Conservation (phyloP, 2,329 filamentous ascomycete genomes). For the Didymella exigua region DNA sequence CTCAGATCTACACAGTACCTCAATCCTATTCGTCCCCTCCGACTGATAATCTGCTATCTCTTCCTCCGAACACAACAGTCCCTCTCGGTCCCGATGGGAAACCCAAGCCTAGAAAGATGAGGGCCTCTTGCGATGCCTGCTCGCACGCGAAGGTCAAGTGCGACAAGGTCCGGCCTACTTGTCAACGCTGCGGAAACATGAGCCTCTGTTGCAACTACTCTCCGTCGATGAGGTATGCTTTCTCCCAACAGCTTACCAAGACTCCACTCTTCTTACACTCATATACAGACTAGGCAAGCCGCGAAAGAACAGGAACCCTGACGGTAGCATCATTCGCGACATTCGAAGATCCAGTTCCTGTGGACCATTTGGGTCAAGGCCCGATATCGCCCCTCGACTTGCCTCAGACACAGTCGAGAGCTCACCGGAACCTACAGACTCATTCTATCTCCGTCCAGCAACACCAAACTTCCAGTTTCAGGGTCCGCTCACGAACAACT, state of each 20-base stretch:
- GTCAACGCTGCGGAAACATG: slow-evolving; percentile 46
- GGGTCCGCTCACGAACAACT: slow-evolving; percentile 38
- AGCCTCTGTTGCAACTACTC: slow-evolving; percentile 49
- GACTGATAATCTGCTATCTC: slow-evolving; percentile 31
- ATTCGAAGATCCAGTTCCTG: slow-evolving; percentile 42
- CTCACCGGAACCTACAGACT: slow-evolving; percentile 45
- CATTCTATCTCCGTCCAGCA: slow-evolving; percentile 43
- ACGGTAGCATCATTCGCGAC: slow-evolving; percentile 44
- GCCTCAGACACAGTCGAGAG: slow-evolving; percentile 39
- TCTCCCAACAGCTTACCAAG: neutral
- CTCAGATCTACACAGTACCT: slow-evolving; percentile 31
- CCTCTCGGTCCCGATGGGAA: slow-evolving; percentile 31
- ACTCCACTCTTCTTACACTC: slow-evolving; percentile 21
- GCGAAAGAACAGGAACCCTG: slow-evolving; percentile 46
- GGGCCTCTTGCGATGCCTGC: slow-evolving; percentile 48
- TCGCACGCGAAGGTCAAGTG: slow-evolving; percentile 49
- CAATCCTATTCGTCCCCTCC: slow-evolving; percentile 32
- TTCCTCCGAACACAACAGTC: slow-evolving; percentile 27
- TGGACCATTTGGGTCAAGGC: slow-evolving; percentile 35
- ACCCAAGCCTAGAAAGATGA: slow-evolving; percentile 45
- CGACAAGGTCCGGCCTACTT: slow-evolving; percentile 46
- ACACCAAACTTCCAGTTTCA: slow-evolving; percentile 46
- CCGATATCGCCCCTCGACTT: slow-evolving; percentile 43
- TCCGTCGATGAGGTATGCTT: slow-evolving; percentile 46
- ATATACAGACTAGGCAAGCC: slow-evolving; percentile 42